phyloP scores from a whole-genome alignment of 257 asterid species.

The Striga asiatica region DNA sequence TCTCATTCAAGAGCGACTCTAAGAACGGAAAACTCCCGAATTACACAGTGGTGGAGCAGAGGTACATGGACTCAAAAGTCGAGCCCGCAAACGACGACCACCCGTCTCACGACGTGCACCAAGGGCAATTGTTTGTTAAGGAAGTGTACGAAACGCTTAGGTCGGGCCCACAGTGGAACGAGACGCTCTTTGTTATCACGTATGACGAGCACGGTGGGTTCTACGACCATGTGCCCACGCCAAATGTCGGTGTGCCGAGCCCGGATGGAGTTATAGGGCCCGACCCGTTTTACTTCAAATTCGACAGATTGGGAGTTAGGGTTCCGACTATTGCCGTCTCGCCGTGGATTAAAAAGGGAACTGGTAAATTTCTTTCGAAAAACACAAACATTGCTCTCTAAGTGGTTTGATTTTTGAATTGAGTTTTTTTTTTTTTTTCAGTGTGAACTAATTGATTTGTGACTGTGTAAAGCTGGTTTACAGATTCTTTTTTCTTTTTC shows the following conservation, averaged over 20 bases:
- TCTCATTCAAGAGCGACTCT: slow-evolving; percentile 53
- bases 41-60: slow-evolving; percentile 84
- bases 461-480: neutral
- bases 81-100: slow-evolving; percentile 87
- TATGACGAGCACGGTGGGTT: slow-evolving; percentile 96
- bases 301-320: slow-evolving; percentile 73
- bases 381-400: neutral
- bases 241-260: slow-evolving; percentile 55
- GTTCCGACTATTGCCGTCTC: slow-evolving; percentile 69
- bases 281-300: slow-evolving; percentile 58
- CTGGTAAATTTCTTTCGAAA: slow-evolving; percentile 30
- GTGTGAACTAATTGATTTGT: too few species aligned
- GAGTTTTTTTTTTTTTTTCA: too few species aligned
- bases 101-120: slow-evolving; percentile 80
- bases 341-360: slow-evolving; percentile 67
- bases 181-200: slow-evolving; percentile 53
- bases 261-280: slow-evolving; percentile 78
- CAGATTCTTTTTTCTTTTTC: too few species aligned
- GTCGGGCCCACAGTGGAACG: slow-evolving; percentile 80
- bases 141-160: slow-evolving; percentile 86
- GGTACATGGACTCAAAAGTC: slow-evolving; percentile 51
- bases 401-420: neutral
- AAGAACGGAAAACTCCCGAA: slow-evolving; percentile 48
- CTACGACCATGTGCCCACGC: slow-evolving; percentile 73
- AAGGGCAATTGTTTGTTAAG: slow-evolving; percentile 81